These are phyloP conservation scores for Pythium apleroticum DNA, from an alignment of 352 stramenopile species.

Conservation along the genomic window DNA sequence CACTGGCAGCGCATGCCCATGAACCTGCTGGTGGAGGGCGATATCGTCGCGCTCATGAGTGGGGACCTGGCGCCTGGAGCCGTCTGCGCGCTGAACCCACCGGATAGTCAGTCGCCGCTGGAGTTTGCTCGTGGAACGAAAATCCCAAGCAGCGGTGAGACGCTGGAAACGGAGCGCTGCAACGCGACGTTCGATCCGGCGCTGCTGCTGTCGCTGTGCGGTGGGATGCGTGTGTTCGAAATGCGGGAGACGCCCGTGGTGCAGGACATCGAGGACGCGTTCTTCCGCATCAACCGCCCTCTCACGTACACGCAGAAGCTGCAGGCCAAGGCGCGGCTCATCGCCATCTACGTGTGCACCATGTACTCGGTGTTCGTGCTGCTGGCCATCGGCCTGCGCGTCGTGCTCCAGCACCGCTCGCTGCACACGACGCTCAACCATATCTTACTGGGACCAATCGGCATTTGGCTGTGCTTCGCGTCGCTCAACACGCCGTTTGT, in stretches of 20 bases:
- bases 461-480: constrained; percentile 86
- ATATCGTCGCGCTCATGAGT: constrained; percentile 82
- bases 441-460: constrained; percentile 64
- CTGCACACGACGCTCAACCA: constrained; percentile 70
- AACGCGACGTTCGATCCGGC: constrained; percentile 79
- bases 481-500: constrained; percentile 81
- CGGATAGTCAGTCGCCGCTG: not conserved
- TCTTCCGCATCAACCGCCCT: constrained; percentile 72
- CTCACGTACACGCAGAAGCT: constrained; percentile 79
- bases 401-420: constrained; percentile 66
- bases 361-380: constrained; percentile 71
- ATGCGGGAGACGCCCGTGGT: constrained; percentile 85
- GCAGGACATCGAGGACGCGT: constrained; percentile 73
- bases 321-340: constrained; percentile 48
- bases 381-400: constrained; percentile 61
- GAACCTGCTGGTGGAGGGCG: constrained; percentile 81
- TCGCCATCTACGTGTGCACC: constrained; percentile 63
- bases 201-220: constrained; percentile 75
- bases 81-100: constrained; percentile 44
- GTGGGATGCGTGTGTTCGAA: constrained; percentile 85
- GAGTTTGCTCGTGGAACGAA: constrained; percentile 58
- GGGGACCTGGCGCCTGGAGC: constrained; percentile 74
- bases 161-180: constrained; percentile 53
- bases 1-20: constrained; percentile 82
- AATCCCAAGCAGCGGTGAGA: constrained; percentile 42